Conservation (phyloP, 1,284 basidiomycete genomes). For the Melampsora larici-populina region DNA sequence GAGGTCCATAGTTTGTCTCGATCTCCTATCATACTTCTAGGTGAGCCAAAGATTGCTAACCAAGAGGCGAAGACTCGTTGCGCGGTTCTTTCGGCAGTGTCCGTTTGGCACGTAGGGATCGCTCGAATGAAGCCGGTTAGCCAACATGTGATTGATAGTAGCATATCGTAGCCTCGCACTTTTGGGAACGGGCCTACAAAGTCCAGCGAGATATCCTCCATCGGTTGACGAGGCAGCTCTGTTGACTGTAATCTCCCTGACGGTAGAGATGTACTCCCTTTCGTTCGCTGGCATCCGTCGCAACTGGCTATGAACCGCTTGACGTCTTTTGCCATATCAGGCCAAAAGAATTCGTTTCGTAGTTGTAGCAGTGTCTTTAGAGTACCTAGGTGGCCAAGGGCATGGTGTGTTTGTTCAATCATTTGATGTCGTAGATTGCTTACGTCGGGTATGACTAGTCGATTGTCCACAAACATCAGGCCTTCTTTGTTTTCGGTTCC, state of each 20-base stretch:
- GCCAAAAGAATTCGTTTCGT: not conserved
- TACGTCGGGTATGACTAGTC: not conserved
- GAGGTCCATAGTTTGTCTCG: conserved; percentile 45
- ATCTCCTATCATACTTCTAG: not conserved
- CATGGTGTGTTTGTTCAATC: not conserved
- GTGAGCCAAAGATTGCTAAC: not conserved
- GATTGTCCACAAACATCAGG: not conserved
- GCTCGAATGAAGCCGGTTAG: not conserved
- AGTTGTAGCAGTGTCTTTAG: not conserved
- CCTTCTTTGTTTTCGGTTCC: not conserved
- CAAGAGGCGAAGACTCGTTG: not conserved
- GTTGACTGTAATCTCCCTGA: not conserved
- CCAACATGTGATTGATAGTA: not conserved
- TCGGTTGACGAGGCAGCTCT: not conserved
- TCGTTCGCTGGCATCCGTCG: not conserved
- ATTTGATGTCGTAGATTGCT: not conserved
- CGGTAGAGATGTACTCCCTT: not conserved
- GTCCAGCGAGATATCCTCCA: not conserved
- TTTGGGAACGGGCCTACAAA: not conserved
- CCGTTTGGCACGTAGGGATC: not conserved
- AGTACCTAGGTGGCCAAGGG: conserved; percentile 5
- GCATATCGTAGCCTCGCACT: not conserved
- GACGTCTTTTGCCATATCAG: too few relatives aligned
- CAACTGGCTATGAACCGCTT: not conserved
- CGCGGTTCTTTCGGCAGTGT: too few relatives aligned